Evolutionary conservation across 805 yeast genomes (phyloP).

Genomic region (Nakazawaea ambrosiae): DNA sequence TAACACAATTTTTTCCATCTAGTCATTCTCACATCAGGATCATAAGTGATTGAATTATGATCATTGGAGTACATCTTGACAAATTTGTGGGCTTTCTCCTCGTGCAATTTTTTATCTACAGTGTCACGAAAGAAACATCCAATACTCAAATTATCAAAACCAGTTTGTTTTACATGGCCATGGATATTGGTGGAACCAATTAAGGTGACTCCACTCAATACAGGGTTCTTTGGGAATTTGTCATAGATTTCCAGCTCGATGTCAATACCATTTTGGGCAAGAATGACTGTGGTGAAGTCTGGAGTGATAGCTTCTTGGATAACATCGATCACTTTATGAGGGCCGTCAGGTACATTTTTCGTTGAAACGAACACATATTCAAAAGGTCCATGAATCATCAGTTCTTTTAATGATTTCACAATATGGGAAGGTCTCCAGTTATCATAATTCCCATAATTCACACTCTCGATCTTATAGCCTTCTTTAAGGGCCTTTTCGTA

Average conservation of each 20-base stretch:
- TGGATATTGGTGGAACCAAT: constrained; percentile 23
- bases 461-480: constrained; percentile 54
- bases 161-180: constrained; percentile 21
- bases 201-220: constrained; percentile 30
- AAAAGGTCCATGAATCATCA: constrained; percentile 28
- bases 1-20: constrained; percentile 39
- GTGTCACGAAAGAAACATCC: constrained; percentile 24
- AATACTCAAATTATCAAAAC: constrained; percentile 24
- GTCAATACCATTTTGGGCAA: constrained; percentile 34
- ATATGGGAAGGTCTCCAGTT: constrained; percentile 49
- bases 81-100: constrained; percentile 19
- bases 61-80: constrained; percentile 22
- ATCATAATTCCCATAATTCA: constrained; percentile 48
- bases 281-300: constrained; percentile 22
- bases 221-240: constrained; percentile 24
- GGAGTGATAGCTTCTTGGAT: constrained; percentile 28
- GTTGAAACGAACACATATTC: constrained; percentile 55
- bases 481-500: constrained; percentile 40
- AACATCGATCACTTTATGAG: constrained; percentile 24
- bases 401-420: constrained; percentile 35
- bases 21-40: constrained; percentile 24
- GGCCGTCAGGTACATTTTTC: constrained; percentile 53
- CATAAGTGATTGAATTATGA: constrained; percentile 19
- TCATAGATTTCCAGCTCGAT: constrained; percentile 28
- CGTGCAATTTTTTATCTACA: constrained; percentile 15